Evolutionary conservation across 106 monocot genomes (phyloP).

Genomic region (Triglochin maritima): DNA sequence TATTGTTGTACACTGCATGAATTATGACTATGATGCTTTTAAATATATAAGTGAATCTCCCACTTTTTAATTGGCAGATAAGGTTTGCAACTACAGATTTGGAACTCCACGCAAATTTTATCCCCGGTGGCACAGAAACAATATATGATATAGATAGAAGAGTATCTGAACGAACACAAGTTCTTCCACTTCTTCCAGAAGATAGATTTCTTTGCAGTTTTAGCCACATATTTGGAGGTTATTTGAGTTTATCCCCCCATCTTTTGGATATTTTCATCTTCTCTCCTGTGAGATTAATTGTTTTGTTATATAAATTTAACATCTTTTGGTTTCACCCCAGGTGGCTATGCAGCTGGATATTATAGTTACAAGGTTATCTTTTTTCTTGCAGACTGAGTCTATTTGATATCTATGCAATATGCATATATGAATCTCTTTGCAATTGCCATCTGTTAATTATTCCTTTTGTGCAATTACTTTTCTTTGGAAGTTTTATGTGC

Average conservation of each 20-base stretch:
- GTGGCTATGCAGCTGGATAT: conserved; percentile 99
- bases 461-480: too few species aligned
- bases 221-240: conserved; percentile 97
- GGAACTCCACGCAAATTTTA: conserved; percentile 78
- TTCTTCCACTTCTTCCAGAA: conserved; percentile 68
- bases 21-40: too few species aligned
- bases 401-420: too few species aligned
- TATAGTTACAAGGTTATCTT: conserved; percentile 93
- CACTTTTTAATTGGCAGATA: conserved; percentile 30
- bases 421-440: too few species aligned
- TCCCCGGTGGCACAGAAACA: conserved; percentile 62
- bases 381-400: too few species aligned
- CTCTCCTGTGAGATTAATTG: not conserved
- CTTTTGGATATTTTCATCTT: too few species aligned
- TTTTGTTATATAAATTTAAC: not conserved
- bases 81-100: conserved; percentile 78
- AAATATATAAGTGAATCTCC: not conserved
- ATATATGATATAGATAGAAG: conserved; percentile 78
- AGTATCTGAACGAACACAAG: conserved; percentile 57
- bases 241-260: not conserved
- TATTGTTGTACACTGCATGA: too few species aligned
- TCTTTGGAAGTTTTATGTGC: too few species aligned
- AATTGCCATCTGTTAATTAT: too few species aligned
- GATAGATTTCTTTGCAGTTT: conserved; percentile 98
- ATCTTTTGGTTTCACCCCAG: conserved; percentile 23